Base-by-base conservation (phyloP, 441 rosid species). In the Corymbia calophylla region DNA sequence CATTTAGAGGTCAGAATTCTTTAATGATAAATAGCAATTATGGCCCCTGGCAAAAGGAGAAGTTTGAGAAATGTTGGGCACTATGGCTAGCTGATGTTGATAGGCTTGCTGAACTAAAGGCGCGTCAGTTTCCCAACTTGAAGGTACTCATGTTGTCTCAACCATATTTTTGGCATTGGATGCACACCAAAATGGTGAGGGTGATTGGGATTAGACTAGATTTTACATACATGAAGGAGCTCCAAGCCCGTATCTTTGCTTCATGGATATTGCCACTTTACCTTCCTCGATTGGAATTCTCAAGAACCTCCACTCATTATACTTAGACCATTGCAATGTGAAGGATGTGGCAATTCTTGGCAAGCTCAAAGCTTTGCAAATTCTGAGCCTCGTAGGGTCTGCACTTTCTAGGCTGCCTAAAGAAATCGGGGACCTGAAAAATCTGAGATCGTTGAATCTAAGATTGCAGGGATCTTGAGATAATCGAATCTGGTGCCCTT, bases 381-480 rank as follows among this genome's bases (percentile, higher is more conserved):
- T 68, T 68, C 77, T 68, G 6, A 68, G 77, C 44, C 5, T 70
- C 0, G 27, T 0, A 19, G 1, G 9, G 16, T 70, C 81, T 2
- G 0, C 0, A 2, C 19, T 70, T 70, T 70, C 8, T 10, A 19
- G 0, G 27, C 5, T 70, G 1, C 81, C 81, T 35, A 35, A 70
- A 35, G 48, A 70, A 35, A 3, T 70, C 0, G 8, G 48, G 27
- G 0, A 35, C 1, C 8, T 70, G 0, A 35, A 0, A 0, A 70
- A 35, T 10, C 1, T 70, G 3, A 35, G 8, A 35, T 70, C 1
- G 8, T 70, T 70, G 29, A 35, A 35, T 35, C 81, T 70, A 5
- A 70, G 1, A 13, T 0, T 62, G 68, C 32, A 0, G 4, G 39
- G 4, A 35, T 0, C 29, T 56, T 56, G 0, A 0, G 0, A 56